Base-by-base conservation (phyloP, 2,329 filamentous ascomycete species). In the Aureobasidium sp. region DNA sequence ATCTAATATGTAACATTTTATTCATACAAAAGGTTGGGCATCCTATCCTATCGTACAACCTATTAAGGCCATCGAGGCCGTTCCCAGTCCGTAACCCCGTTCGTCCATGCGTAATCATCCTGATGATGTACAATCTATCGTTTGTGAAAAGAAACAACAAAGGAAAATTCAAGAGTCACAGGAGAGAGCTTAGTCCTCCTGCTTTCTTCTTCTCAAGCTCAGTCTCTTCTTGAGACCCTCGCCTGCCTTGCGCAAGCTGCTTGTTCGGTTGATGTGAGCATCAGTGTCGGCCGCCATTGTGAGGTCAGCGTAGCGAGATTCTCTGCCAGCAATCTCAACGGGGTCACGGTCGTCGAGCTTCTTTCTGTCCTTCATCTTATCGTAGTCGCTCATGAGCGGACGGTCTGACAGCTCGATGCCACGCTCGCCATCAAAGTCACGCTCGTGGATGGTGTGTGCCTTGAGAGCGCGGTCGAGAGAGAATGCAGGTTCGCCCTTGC, bases 401-500 rank as follows among this genome's bases (percentile, higher is more conserved):
- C 73, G 73, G n/a, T 78, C 70, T 15, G 68, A 70, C 74, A 80
- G 72, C 65, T 80, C 78, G 20, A 76, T 79, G 31, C 76, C 78
- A 29, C 64, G 66, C 29, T 65, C 29, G 42, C 73, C 74, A 52
- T 64, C 62, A 48, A 60, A 64, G 41, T 69, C 64, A 39, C 71
- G 67, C 44, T 68, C 64, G 62, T 73, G 68, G 56, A 71, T 72
- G 69, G 82, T 83, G 70, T 84, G 80, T 29, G 83, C 81, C 72
- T 88, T 89, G 25, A 86, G 75, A 1, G 84, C 82, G 65, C 83
- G 83, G 68, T 93, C 90, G 37, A 88, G 80, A 8, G 85, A 84
- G 75, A 83, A 94, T 2, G 83, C 85, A 2, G 89, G 88, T 71
- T 93, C 89, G 48, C 88, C 88, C 75, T 94, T 91, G 69, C 90